Evolutionary conservation across 306 rosid genomes (phyloP).

Genomic region (Geum urbanum): DNA sequence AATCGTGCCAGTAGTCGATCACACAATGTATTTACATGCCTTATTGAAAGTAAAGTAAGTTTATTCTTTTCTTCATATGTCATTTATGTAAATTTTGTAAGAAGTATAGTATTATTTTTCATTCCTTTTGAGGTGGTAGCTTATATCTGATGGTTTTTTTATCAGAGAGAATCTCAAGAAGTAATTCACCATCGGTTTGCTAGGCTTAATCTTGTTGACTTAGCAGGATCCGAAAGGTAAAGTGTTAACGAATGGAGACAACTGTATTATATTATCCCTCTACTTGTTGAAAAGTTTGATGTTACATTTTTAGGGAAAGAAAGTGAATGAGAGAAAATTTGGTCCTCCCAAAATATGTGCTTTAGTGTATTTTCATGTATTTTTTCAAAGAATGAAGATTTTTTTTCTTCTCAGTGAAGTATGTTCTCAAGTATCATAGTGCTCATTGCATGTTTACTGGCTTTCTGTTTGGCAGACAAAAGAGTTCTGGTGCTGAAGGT

Average conservation of each 20-base stretch:
- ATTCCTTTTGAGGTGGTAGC: slow-evolving; percentile 21
- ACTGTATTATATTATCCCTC: not conserved
- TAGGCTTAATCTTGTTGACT: slow-evolving; percentile 93
- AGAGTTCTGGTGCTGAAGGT: slow-evolving; percentile 99
- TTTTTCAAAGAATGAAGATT: not conserved
- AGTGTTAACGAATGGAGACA: slow-evolving; percentile 3
- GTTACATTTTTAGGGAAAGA: not conserved
- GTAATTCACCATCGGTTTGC: slow-evolving; percentile 90
- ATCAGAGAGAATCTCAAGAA: slow-evolving; percentile 97
- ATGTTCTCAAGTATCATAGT: not conserved
- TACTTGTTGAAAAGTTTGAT: not conserved
- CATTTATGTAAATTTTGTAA: not conserved
- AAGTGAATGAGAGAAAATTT: not conserved
- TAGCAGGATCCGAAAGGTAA: slow-evolving; percentile 99
- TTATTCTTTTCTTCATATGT: not conserved
- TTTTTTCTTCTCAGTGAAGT: not conserved
- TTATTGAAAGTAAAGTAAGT: slow-evolving; percentile 85
- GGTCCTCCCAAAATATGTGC: not conserved
- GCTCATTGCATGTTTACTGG: not conserved
- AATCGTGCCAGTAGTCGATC: slow-evolving; percentile 98
- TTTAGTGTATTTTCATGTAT: not conserved
- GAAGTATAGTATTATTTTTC: slow-evolving; percentile 1
- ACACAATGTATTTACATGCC: slow-evolving; percentile 96
- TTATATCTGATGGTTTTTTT: slow-evolving; percentile 25
- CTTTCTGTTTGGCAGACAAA: slow-evolving; percentile 53